Percentiles rank a stretch among this genome's conserved stretches.
These are phyloP conservation scores for Geotrichum histeridarum DNA, from an alignment of 1,139 yeast species.

Conservation along the genomic window DNA sequence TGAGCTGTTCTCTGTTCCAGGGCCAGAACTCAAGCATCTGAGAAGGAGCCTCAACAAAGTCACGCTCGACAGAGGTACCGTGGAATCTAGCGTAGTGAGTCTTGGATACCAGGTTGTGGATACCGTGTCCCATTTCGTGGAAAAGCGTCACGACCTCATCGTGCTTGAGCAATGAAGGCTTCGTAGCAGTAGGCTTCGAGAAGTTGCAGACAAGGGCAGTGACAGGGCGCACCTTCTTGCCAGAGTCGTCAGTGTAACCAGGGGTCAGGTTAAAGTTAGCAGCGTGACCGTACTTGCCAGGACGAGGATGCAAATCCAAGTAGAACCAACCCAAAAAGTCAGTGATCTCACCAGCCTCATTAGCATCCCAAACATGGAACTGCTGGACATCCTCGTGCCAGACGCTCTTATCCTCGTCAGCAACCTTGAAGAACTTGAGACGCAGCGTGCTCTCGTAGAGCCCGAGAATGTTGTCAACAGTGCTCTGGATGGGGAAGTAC, in stretches of 20 bases:
- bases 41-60: conserved; percentile 86
- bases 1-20: conserved; percentile 63
- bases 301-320: conserved; percentile 79
- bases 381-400: conserved; percentile 83
- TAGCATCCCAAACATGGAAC: conserved; percentile 61
- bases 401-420: conserved; percentile 37
- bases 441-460: conserved; percentile 66
- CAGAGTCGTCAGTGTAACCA: conserved; percentile 51
- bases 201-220: conserved; percentile 82
- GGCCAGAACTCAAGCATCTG: conserved; percentile 89
- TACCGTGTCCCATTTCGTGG: conserved; percentile 89
- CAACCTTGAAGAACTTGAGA: conserved; percentile 56
- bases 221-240: conserved; percentile 55
- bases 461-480: conserved; percentile 61
- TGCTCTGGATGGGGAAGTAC: conserved; percentile 68
- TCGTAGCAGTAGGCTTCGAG: conserved; percentile 64
- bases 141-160: conserved; percentile 76
- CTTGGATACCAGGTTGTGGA: conserved; percentile 67
- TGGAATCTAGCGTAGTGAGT: conserved; percentile 63
- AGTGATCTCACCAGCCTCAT: conserved; percentile 44
- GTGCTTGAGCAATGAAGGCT: conserved; percentile 74
- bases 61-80: conserved; percentile 74
- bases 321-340: conserved; percentile 73
- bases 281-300: conserved; percentile 82
- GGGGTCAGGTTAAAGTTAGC: conserved; percentile 70